phyloP scores from a whole-genome alignment of 768 basidiomycete species.

The Royoungia palumana region DNA sequence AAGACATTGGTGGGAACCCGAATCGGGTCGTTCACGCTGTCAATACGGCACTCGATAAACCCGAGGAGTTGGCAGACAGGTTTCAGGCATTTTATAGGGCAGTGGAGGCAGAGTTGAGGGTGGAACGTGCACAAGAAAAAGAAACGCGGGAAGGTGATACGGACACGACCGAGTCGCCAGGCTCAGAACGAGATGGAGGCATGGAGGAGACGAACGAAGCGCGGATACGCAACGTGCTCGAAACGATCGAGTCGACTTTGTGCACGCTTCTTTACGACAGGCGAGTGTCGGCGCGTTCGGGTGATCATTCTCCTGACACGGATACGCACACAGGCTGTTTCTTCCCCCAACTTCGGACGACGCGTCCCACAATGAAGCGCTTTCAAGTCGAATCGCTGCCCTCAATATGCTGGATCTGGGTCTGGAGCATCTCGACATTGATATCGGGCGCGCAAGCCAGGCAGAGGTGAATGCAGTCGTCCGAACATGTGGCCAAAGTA shows the following conservation, averaged over 20 bases:
- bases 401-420: constrained; percentile 88
- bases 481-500: constrained; percentile 74
- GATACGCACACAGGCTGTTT: constrained; percentile 56
- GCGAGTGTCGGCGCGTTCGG: constrained; percentile 33
- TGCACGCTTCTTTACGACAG: constrained; percentile 81
- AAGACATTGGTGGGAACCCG: constrained; percentile 27
- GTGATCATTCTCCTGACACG: neutral
- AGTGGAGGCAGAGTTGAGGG: constrained; percentile 61
- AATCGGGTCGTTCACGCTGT: constrained; percentile 35
- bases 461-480: constrained; percentile 61
- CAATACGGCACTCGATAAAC: constrained; percentile 39
- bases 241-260: constrained; percentile 68
- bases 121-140: constrained; percentile 9
- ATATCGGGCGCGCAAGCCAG: constrained; percentile 52
- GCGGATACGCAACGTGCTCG: constrained; percentile 59
- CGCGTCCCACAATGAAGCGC: constrained; percentile 81
- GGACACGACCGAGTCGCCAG: constrained; percentile 15
- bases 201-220: constrained; percentile 36
- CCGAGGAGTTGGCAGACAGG: constrained; percentile 48
- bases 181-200: constrained; percentile 8
- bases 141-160: constrained; percentile 8
- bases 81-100: constrained; percentile 71
- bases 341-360: constrained; percentile 74
- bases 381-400: constrained; percentile 86
- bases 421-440: constrained; percentile 85